These are phyloP conservation scores for Gracilaria vermiculophylla DNA, from an alignment of 23 red algal genomes.

Conservation along the genomic window DNA sequence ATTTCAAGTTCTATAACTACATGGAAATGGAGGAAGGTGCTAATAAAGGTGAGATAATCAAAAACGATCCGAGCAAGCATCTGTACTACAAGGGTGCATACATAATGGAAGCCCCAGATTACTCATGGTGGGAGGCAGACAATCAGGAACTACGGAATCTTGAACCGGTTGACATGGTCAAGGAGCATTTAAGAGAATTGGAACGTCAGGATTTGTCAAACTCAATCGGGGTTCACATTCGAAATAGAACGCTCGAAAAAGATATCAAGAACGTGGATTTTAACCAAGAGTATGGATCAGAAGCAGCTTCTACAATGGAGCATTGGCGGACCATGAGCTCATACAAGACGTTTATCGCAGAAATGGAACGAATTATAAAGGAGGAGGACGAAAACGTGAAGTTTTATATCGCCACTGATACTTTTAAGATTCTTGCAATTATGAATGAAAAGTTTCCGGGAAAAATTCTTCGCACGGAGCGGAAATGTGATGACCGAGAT, in stretches of 20 bases:
- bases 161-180: constrained; percentile 49
- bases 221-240: constrained; percentile 79
- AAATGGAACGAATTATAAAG: constrained; percentile 55
- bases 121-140: constrained; percentile 73
- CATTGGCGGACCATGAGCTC: constrained; percentile 68
- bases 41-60: constrained; percentile 67
- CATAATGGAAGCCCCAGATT: constrained; percentile 76
- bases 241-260: constrained; percentile 56
- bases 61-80: constrained; percentile 67
- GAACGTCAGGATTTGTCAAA: constrained; percentile 17
- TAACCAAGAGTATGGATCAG: constrained; percentile 60
- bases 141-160: constrained; percentile 72
- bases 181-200: not conserved
- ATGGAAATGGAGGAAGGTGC: constrained; percentile 81
- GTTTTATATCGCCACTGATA: constrained; percentile 78
- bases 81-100: constrained; percentile 82
- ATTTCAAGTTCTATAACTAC: constrained; percentile 75
- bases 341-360: constrained; percentile 54
- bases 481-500: constrained; percentile 70
- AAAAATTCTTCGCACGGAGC: constrained; percentile 53
- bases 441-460: constrained; percentile 59
- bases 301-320: constrained; percentile 63
- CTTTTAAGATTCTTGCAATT: constrained; percentile 43
- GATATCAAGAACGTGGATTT: constrained; percentile 82
- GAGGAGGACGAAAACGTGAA: constrained; percentile 49